phyloP scores from a whole-genome alignment of 768 basidiomycete species.

The Phanerodontia chrysosporium region DNA sequence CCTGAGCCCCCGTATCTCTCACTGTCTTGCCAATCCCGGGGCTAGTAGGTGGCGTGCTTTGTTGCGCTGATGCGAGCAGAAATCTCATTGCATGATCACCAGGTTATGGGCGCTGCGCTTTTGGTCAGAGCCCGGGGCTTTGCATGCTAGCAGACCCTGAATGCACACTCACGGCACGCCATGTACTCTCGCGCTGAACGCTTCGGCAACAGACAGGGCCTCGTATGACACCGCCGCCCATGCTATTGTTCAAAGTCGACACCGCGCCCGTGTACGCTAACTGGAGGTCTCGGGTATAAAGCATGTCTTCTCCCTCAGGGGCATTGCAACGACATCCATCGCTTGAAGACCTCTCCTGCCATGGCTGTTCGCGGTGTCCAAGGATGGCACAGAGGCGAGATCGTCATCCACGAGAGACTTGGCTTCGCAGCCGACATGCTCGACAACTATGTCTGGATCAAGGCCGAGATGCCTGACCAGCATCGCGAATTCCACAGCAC shows the following conservation, averaged over 20 bases:
- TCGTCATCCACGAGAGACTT: constrained; percentile 43
- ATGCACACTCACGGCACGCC: neutral
- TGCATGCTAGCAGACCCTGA: neutral
- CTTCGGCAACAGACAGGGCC: neutral
- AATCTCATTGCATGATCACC: neutral
- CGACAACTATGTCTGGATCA: constrained; percentile 37
- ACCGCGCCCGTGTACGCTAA: too few species aligned
- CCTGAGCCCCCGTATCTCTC: neutral
- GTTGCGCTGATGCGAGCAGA: neutral
- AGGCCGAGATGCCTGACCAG: constrained; percentile 43
- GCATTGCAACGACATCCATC: neutral
- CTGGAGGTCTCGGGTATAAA: too few species aligned
- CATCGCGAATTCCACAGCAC: constrained; percentile 48
- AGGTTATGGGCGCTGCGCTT: neutral
- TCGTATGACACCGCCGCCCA: neutral
- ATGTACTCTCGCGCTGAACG: neutral
- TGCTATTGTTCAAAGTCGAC: neutral
- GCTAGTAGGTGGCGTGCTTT: neutral
- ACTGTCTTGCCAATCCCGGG: neutral
- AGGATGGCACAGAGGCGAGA: constrained; percentile 48
- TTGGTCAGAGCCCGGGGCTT: neutral
- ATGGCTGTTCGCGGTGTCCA: constrained; percentile 22
- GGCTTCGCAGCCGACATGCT: constrained; percentile 35
- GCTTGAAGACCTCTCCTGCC: neutral
- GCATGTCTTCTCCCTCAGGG: too few species aligned